Evolutionary conservation across 176 grass and related monocot genomes (phyloP).

Genomic region (Pontederia paniculata): DNA sequence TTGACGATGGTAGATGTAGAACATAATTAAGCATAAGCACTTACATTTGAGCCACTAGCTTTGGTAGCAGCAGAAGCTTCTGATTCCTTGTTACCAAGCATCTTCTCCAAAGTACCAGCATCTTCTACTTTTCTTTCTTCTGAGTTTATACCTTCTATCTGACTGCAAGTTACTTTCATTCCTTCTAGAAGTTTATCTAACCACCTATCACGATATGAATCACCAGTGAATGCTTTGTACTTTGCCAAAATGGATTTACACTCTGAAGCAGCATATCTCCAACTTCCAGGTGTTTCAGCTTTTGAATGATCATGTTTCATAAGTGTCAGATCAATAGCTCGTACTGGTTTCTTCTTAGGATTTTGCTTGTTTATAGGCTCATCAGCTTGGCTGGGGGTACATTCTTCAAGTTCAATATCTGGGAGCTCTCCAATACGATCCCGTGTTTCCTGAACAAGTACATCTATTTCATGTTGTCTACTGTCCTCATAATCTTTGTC

Average conservation of each 20-base stretch:
- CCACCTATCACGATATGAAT: conserved; percentile 62
- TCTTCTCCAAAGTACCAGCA: neutral
- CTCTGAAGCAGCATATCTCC: conserved; percentile 37
- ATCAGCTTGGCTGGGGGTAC: conserved; percentile 39
- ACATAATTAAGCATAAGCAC: conserved; percentile 12
- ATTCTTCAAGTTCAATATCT: conserved; percentile 48
- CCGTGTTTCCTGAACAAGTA: conserved; percentile 73
- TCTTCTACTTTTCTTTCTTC: conserved; percentile 18
- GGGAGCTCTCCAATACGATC: conserved; percentile 58
- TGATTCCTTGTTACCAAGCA: conserved; percentile 20
- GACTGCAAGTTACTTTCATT: conserved; percentile 28
- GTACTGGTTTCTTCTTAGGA: conserved; percentile 34
- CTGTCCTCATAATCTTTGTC: conserved; percentile 87
- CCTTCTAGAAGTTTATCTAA: conserved; percentile 79
- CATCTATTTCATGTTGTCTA: conserved; percentile 78
- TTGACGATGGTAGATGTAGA: neutral
- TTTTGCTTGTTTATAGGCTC: conserved; percentile 36
- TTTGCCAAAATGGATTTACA: conserved; percentile 37
- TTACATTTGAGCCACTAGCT: conserved; percentile 39
- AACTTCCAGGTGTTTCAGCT: conserved; percentile 68
- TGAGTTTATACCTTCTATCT: conserved; percentile 31
- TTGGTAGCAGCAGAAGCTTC: conserved; percentile 27
- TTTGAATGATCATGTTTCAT: conserved; percentile 38
- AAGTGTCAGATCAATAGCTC: conserved; percentile 44
- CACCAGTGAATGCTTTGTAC: conserved; percentile 59